Evolutionary conservation across 129 eudicot genomes (phyloP), one percentile per base, ranked within the genome.

Genomic region (Flaveria trinervia): DNA sequence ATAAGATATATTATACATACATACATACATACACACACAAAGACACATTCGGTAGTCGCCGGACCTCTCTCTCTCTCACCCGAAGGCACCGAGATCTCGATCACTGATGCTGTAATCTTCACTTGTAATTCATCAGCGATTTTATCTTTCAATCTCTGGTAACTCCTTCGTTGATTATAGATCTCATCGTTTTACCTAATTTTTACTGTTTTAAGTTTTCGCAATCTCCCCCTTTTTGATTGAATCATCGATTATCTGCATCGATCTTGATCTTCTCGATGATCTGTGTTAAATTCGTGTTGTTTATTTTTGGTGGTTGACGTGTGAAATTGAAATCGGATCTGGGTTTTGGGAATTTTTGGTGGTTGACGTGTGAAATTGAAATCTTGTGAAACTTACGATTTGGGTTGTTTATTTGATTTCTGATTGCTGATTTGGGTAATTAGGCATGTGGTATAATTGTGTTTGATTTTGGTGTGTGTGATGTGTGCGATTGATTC

Each of bases 281-380:
- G 7, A 36, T 36, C 41, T 36, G 41, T 36, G 41, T 36, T 36
- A 36, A 36, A 36, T 36, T 36, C 41, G 41, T 28, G 69, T 64
- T 64, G 44, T 79, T 79, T 64, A 26, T 75, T 83, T 54, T 74
- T 57, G 64, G 13, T 70, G 45, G 7, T 76, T 78, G 68, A 72
- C 11, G 26, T 75, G 51, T 49, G 39, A 46, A 65, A 43, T 71
- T 65, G 9, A 23, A 76, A 82, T 65, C 67, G 73, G 78, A 82
- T 82, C 82, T 80, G 79, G 84, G 23, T 72, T 79, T 79, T 64
- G 36, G 16, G 57, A 46, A 26, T 75, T 83, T 54, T 74, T 57
- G 64, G 13, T 70, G 45, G 7, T 76, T 78, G 68, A 72, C 11
- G 26, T 75, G 51, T 49, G 39, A 46, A 65, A 43, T 71, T 65